Evolutionary conservation across 2,329 filamentous ascomycete genomes (phyloP), one percentile per base, ranked within the genome.

Genomic region (Calonectria hongkongensis): DNA sequence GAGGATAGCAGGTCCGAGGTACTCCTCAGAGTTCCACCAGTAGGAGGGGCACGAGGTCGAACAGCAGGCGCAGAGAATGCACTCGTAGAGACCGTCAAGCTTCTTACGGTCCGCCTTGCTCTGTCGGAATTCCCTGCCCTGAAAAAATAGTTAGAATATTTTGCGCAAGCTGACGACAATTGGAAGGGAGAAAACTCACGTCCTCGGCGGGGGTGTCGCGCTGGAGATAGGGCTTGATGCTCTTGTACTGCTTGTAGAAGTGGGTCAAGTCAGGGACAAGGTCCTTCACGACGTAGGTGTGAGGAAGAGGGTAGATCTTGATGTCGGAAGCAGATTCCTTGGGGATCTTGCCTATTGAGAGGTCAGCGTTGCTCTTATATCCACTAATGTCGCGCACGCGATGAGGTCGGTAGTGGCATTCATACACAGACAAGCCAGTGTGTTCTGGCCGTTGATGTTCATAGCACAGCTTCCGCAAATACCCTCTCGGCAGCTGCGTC

Each of bases 161-260:
- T 12, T 25, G 21, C 47, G 36, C 33, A 18, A 12, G 54, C 6
- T 21, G 36, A 21, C 13, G 21, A 39, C 21, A 25, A 27, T 9
- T 65, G 4, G 70, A 63, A 58, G 45, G 28, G 43, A 30, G 47
- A 48, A 54, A 63, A 89, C 94, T 84, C 90, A 97, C 95, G 83
- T 98, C 94, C 79, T 92, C 91, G 51, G 95, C 88, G 68, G 94
- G 93, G 33, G 95, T 97, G 76, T 96, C 93, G 82, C 95, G 92
- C 89, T 98, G 97, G 67, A 99, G 92, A 86, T 98, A 99, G 51
- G 97, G 97, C 92, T 98, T 98, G 88, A 99, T 98, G 18, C 96
- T 98, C 88, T 98, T 98, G 92, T 99, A 99, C 90, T 99, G 97
- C 91, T 98, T 98, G 92, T 99, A 99, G 89, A 99, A 98, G 83